Evolutionary conservation across 2,329 filamentous ascomycete species (phyloP).

Genomic region (Colletotrichum caudatum): DNA sequence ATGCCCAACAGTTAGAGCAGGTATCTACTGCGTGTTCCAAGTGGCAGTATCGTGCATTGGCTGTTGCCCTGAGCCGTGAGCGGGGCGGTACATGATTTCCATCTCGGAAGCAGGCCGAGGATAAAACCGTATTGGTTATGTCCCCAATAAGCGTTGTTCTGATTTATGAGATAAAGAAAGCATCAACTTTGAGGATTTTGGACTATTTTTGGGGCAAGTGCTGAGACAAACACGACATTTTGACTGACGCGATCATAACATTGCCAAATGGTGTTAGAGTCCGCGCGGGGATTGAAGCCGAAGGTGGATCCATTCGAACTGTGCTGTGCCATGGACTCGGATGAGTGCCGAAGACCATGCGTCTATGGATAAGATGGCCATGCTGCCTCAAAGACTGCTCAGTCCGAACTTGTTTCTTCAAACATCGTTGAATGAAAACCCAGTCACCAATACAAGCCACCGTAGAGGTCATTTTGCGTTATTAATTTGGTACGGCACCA

Average conservation of each 20-base stretch:
- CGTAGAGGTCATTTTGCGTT: not conserved
- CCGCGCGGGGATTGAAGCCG: not conserved
- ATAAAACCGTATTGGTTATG: not conserved
- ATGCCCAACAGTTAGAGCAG: too few relatives aligned
- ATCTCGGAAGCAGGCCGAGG: constrained; percentile 1
- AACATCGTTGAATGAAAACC: not conserved
- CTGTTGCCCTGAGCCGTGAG: not conserved
- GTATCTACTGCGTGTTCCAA: not conserved
- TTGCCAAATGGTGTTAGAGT: not conserved
- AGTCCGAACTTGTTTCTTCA: not conserved
- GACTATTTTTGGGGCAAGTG: not conserved
- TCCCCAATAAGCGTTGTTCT: too few relatives aligned
- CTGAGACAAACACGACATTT: not conserved
- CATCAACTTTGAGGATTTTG: too few relatives aligned
- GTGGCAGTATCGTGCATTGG: not conserved
- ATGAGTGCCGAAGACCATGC: not conserved
- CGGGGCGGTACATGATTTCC: fast-evolving
- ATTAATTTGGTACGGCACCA: not conserved
- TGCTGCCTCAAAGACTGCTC: not conserved
- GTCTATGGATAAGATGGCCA: constrained; percentile 1
- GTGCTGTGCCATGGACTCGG: not conserved
- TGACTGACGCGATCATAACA: too few relatives aligned
- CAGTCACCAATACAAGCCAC: not conserved
- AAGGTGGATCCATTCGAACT: not conserved
- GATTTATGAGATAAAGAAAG: not conserved